phyloP scores from a whole-genome alignment of 148 eudicot species.

The Tetragonia tetragonoides region DNA sequence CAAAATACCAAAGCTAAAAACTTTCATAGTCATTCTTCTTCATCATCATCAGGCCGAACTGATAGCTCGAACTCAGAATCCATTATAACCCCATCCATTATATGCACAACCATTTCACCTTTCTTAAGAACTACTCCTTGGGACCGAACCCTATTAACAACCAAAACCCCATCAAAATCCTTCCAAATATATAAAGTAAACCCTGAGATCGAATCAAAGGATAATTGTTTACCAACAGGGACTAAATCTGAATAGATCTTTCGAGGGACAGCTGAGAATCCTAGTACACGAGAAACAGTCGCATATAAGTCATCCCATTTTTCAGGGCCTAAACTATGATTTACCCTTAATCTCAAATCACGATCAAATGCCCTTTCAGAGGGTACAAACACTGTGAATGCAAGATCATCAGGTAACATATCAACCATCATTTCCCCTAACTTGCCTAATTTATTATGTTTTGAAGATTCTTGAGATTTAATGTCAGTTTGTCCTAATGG shows the following conservation, averaged over 20 bases:
- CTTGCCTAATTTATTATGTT: constrained; percentile 35
- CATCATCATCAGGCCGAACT: constrained; percentile 38
- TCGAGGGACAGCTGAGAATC: constrained; percentile 72
- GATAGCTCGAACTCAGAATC: constrained; percentile 74
- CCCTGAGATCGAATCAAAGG: constrained; percentile 70
- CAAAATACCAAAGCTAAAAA: background rate
- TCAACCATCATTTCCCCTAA: constrained; percentile 65
- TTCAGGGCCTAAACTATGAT: constrained; percentile 35
- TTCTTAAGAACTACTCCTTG: constrained; percentile 42
- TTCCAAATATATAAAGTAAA: constrained; percentile 40
- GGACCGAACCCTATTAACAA: constrained; percentile 58
- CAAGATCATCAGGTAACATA: constrained; percentile 77
- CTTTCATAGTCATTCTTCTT: constrained; percentile 24
- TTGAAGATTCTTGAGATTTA: constrained; percentile 14
- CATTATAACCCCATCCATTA: constrained; percentile 87
- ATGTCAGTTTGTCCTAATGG: constrained; percentile 12
- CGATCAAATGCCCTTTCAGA: constrained; percentile 59
- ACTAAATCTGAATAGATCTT: constrained; percentile 44
- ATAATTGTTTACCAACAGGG: constrained; percentile 35
- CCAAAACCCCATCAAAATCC: constrained; percentile 51
- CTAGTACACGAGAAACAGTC: constrained; percentile 63
- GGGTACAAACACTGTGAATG: constrained; percentile 77
- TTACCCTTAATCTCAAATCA: constrained; percentile 47
- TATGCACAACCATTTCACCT: constrained; percentile 59
- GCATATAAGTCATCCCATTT: constrained; percentile 53